Percentiles rank a stretch among this genome's conserved stretches.
phyloP scores from a whole-genome alignment of 2,329 filamentous ascomycete species.

The Xylariaceae sp. region DNA sequence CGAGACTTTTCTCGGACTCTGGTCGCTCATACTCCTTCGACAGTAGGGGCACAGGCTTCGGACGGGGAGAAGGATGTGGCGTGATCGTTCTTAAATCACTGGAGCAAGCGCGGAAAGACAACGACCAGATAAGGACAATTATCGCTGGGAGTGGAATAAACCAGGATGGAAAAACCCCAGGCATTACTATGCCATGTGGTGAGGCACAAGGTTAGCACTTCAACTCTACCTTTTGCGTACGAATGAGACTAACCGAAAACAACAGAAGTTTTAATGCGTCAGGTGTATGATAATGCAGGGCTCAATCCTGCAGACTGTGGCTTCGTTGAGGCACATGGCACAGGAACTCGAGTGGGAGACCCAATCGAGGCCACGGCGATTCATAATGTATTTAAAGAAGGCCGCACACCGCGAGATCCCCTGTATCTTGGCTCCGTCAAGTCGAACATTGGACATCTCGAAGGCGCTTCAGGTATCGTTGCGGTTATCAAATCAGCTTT shows the following conservation, averaged over 20 bases:
- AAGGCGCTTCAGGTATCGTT: conserved; percentile 49
- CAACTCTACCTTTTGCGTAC: not conserved
- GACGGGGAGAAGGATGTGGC: conserved; percentile 56
- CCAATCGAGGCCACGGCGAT: conserved; percentile 52
- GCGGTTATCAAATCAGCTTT: conserved; percentile 50
- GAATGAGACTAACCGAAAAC: conserved; percentile 15
- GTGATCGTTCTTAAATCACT: conserved; percentile 55
- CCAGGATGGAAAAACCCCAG: conserved; percentile 53
- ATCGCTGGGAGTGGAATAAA: conserved; percentile 50
- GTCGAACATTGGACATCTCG: conserved; percentile 50
- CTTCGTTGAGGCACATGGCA: conserved; percentile 53
- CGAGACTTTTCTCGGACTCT: conserved; percentile 47
- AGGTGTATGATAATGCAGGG: conserved; percentile 40
- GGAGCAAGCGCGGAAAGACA: conserved; percentile 50
- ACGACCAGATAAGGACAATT: conserved; percentile 50
- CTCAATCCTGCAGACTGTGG: conserved; percentile 38
- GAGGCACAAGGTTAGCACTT: conserved; percentile 42
- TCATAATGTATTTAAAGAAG: conserved; percentile 39
- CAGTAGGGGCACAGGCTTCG: conserved; percentile 53
- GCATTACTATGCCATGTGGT: conserved; percentile 53
- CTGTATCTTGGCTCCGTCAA: conserved; percentile 48
- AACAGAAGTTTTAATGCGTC: conserved; percentile 40
- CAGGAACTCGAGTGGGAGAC: conserved; percentile 53
- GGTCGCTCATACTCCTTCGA: conserved; percentile 52
- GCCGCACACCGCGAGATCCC: conserved; percentile 39